Evolutionary conservation across 768 basidiomycete genomes (phyloP).

Genomic region (Macrolepiota albuminosa): DNA sequence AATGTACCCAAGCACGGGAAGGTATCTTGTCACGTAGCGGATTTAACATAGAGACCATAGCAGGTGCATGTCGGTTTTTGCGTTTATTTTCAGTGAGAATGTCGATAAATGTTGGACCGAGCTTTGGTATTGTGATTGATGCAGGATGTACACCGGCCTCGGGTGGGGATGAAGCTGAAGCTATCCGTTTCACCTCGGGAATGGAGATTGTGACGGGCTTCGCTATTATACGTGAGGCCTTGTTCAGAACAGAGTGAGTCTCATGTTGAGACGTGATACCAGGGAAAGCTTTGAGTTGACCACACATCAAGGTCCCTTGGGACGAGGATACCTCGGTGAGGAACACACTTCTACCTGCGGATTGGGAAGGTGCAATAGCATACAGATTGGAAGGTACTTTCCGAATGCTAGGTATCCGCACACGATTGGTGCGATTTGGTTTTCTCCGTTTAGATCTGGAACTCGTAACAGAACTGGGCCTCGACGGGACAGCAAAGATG

Average conservation of each 20-base stretch:
- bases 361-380: not conserved
- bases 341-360: not conserved
- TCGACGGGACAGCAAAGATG: not conserved
- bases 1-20: slow-evolving; percentile 14
- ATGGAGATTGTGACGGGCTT: not conserved
- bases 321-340: not conserved
- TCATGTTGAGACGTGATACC: not conserved
- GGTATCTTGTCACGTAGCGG: slow-evolving; percentile 19
- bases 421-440: slow-evolving; percentile 3
- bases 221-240: not conserved
- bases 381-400: slow-evolving; percentile 14
- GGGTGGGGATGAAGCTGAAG: too few species aligned
- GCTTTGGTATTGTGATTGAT: not conserved
- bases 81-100: slow-evolving; percentile 14
- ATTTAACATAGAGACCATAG: slow-evolving; percentile 20
- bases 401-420: slow-evolving; percentile 10
- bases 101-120: slow-evolving; percentile 8
- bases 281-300: not conserved
- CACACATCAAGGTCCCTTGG: not conserved
- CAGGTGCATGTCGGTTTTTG: slow-evolving; percentile 18
- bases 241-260: not conserved
- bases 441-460: slow-evolving; percentile 7
- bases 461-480: not conserved
- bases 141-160: not conserved
- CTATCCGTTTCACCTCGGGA: not conserved